Evolutionary conservation across 1,139 yeast genomes (phyloP).

Genomic region (Debaryomyces subglobosus): DNA sequence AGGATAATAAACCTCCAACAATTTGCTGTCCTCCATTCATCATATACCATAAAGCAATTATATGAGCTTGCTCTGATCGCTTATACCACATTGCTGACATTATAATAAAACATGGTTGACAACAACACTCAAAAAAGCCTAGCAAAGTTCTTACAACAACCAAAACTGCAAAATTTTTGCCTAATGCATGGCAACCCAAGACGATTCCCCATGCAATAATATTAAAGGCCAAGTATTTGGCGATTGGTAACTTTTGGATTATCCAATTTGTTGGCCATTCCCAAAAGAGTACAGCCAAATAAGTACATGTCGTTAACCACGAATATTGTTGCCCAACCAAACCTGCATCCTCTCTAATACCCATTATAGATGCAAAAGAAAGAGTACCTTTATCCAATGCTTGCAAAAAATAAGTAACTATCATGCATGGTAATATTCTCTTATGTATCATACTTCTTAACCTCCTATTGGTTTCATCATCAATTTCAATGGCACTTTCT

Average conservation of each 20-base stretch:
- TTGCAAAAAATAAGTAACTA: constrained; percentile 53
- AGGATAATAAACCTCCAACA: constrained; percentile 12
- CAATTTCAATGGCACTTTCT: constrained; percentile 24
- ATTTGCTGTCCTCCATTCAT: constrained; percentile 5
- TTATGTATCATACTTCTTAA: constrained; percentile 21
- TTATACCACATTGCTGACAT: constrained; percentile 32
- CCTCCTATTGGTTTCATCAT: constrained; percentile 24
- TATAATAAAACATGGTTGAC: constrained; percentile 42
- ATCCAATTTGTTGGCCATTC: constrained; percentile 44
- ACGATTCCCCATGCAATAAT: constrained; percentile 37
- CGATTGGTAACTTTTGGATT: constrained; percentile 41
- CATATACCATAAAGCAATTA: constrained; percentile 30
- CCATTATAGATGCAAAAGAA: constrained; percentile 63
- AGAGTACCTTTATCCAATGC: constrained; percentile 67
- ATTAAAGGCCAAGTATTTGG: constrained; percentile 26
- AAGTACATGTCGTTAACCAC: constrained; percentile 62
- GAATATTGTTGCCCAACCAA: constrained; percentile 52
- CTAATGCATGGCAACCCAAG: constrained; percentile 28
- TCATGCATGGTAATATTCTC: constrained; percentile 19
- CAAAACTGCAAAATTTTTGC: constrained; percentile 32
- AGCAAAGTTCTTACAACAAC: constrained; percentile 37
- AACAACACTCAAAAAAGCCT: constrained; percentile 36
- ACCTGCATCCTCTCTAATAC: constrained; percentile 42
- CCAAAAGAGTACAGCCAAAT: constrained; percentile 53
- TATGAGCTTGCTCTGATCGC: constrained; percentile 26